These are phyloP conservation scores for Pseudogymnoascus sp. DNA, from an alignment of 2,329 filamentous ascomycete species.

Conservation along the genomic window DNA sequence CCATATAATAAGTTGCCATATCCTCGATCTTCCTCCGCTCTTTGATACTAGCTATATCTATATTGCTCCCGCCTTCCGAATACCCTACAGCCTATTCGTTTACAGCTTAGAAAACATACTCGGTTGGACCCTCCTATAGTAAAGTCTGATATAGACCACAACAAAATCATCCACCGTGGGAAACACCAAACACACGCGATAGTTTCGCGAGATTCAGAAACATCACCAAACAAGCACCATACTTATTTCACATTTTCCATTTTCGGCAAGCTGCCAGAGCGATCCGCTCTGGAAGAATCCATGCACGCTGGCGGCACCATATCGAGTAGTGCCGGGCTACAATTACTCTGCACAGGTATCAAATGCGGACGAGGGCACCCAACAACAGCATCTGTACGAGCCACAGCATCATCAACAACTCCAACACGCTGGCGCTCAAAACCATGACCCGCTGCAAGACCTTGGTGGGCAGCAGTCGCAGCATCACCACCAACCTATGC, in stretches of 20 bases:
- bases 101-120: background rate
- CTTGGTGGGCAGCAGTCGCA: constrained; percentile 41
- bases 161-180: constrained; percentile 25
- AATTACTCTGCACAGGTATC: constrained; percentile 63
- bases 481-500: constrained; percentile 44
- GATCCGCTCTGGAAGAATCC: constrained; percentile 68
- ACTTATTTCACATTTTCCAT: constrained; percentile 40
- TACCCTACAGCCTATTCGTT: constrained; percentile 1
- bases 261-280: constrained; percentile 64
- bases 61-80: background rate
- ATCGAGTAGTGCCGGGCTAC: constrained; percentile 62
- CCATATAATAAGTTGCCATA: constrained; percentile 11
- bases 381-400: constrained; percentile 57
- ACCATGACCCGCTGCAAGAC: constrained; percentile 23
- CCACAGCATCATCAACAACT: constrained; percentile 32
- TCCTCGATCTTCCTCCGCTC: constrained; percentile 7
- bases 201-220: constrained; percentile 23
- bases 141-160: constrained; percentile 24
- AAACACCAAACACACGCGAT: constrained; percentile 25
- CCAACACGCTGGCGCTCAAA: constrained; percentile 26
- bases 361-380: constrained; percentile 56
- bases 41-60: constrained; percentile 6
- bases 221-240: constrained; percentile 22
- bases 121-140: constrained; percentile 23
- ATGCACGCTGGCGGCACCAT: constrained; percentile 68